Conservation (phyloP, 495 filamentous ascomycete species). For the Zalerion maritima region DNA sequence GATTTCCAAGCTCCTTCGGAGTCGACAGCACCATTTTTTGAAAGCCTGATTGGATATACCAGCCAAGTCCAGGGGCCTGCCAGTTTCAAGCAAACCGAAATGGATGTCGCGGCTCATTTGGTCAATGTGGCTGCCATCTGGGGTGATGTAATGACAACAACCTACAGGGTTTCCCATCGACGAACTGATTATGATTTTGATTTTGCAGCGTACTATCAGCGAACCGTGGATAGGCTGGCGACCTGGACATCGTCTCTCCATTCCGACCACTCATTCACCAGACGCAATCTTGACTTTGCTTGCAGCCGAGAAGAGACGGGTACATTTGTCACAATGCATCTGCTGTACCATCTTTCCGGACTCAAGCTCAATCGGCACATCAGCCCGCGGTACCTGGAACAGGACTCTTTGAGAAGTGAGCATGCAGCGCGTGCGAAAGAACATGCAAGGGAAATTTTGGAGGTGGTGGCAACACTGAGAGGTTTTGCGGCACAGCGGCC, state of each 20-base stretch:
- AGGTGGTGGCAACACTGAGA: too few species aligned
- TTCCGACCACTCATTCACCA: slow-evolving; percentile 28
- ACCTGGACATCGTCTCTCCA: slow-evolving; percentile 32
- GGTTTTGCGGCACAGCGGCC: too few species aligned
- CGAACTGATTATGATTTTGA: slow-evolving; percentile 17
- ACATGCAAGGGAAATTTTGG: slow-evolving; percentile 11
- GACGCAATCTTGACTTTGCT: slow-evolving; percentile 34
- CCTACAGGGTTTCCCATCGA: slow-evolving; percentile 39
- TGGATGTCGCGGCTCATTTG: too few species aligned
- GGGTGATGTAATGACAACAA: slow-evolving; percentile 46
- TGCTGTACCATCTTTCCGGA: slow-evolving; percentile 44
- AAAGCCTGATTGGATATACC: slow-evolving; percentile 47
- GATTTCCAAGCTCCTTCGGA: slow-evolving; percentile 42
- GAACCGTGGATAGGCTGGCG: slow-evolving; percentile 35
- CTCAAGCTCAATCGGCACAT: slow-evolving; percentile 50
- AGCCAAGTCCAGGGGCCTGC: too few species aligned
- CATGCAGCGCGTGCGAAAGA: slow-evolving; percentile 8
- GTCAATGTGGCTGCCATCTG: slow-evolving; percentile 47
- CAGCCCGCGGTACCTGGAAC: slow-evolving; percentile 6
- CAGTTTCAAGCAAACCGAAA: too few species aligned
- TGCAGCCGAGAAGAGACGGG: slow-evolving; percentile 31
- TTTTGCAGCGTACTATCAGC: slow-evolving; percentile 37
- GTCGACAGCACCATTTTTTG: slow-evolving; percentile 40
- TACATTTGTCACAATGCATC: slow-evolving; percentile 43
- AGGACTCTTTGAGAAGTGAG: slow-evolving; percentile 1